A percentile compares a stretch with the other conserved stretches of the same genome.
Evolutionary conservation across 208 protist species (phyloP).

Genomic region (Leptomonas pyrrhocoris): DNA sequence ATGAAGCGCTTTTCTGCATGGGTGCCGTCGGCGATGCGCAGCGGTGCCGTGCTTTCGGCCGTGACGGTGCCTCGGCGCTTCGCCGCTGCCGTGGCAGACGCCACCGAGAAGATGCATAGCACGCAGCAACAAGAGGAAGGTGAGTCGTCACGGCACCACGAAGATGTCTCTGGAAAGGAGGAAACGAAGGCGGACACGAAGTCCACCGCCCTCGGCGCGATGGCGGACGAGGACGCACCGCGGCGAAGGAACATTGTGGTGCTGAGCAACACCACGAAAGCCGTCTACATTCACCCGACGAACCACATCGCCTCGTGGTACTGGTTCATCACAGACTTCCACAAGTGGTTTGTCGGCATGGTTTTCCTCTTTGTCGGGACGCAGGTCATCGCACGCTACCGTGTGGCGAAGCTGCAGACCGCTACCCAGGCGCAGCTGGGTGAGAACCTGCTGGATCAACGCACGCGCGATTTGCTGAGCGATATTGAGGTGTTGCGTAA

Average conservation of each 20-base stretch:
- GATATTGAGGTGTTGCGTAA: conserved; percentile 87
- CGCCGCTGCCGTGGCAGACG: conserved; percentile 20
- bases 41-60: not conserved
- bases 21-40: not conserved
- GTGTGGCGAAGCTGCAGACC: conserved; percentile 74
- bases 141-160: not conserved
- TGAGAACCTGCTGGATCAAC: conserved; percentile 88
- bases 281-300: conserved; percentile 83
- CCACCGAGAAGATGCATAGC: conserved; percentile 10
- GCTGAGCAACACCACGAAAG: conserved; percentile 86
- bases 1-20: conserved; percentile 29
- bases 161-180: conserved; percentile 5
- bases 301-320: conserved; percentile 91
- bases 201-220: conserved; percentile 41
- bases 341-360: conserved; percentile 84
- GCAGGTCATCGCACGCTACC: conserved; percentile 83
- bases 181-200: conserved; percentile 9
- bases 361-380: conserved; percentile 80
- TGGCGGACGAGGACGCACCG: conserved; percentile 27
- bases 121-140: conserved; percentile 4
- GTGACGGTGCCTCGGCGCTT: conserved; percentile 9
- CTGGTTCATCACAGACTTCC: conserved; percentile 88
- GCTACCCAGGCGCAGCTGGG: conserved; percentile 82
- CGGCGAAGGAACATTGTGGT: conserved; percentile 83
- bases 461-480: conserved; percentile 73